These are phyloP conservation scores for Entomophthora muscae DNA, from an alignment of 371 early-diverging fungal genomes.

Conservation along the genomic window DNA sequence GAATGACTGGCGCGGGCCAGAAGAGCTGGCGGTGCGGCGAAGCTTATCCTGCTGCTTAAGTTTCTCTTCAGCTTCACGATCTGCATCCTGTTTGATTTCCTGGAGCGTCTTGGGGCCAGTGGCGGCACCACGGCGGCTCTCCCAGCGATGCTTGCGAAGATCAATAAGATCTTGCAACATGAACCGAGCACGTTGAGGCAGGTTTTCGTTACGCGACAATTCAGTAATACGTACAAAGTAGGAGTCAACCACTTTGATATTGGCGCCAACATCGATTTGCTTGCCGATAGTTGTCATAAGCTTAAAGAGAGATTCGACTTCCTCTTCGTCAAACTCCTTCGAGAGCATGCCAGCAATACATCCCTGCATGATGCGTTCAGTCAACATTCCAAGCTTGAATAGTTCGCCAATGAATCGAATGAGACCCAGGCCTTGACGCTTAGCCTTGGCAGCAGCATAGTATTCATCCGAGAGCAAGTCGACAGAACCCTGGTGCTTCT, in stretches of 20 bases:
- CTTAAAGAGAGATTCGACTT: constrained; percentile 80
- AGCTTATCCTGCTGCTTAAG: constrained; percentile 24
- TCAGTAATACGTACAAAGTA: constrained; percentile 64
- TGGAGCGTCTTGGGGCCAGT: constrained; percentile 75
- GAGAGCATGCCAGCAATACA: constrained; percentile 59
- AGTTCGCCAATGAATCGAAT: constrained; percentile 88
- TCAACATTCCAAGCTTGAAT: constrained; percentile 72
- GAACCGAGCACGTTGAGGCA: constrained; percentile 76
- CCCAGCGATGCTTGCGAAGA: constrained; percentile 68
- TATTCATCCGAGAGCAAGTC: constrained; percentile 54
- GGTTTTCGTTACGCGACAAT: constrained; percentile 34
- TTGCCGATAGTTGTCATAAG: constrained; percentile 72
- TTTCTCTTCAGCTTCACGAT: constrained; percentile 42
- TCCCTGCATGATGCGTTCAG: constrained; percentile 78
- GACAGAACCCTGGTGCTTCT: constrained; percentile 24
- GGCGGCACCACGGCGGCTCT: constrained; percentile 27
- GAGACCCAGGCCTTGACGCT: constrained; percentile 87
- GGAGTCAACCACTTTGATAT: constrained; percentile 36
- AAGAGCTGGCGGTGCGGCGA: constrained; percentile 42
- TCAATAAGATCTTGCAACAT: constrained; percentile 87
- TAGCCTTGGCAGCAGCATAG: constrained; percentile 72
- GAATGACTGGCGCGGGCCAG: constrained; percentile 17
- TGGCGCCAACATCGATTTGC: constrained; percentile 13
- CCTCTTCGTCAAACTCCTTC: constrained; percentile 54
- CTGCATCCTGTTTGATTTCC: constrained; percentile 64